phyloP scores from a whole-genome alignment of 768 basidiomycete species.

The Sutorius australiensis region DNA sequence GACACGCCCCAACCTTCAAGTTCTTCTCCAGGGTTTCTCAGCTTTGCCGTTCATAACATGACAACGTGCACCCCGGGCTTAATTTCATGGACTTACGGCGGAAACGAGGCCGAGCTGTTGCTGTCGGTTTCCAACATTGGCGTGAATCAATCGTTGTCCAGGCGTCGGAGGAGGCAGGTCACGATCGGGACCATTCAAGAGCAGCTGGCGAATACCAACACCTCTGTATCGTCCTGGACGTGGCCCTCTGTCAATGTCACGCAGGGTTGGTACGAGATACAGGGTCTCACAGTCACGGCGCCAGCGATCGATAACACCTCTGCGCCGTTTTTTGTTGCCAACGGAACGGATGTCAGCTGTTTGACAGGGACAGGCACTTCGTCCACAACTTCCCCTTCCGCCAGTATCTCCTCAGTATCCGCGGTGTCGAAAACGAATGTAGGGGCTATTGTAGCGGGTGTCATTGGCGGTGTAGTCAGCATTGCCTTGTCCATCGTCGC shows the following conservation, averaged over 20 bases:
- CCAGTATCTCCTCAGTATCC: constrained; percentile 14
- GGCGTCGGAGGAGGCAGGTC: constrained; percentile 1
- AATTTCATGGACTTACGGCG: constrained; percentile 41
- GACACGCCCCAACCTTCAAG: constrained; percentile 12
- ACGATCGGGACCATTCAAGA: constrained; percentile 11
- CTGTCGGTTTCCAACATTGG: constrained; percentile 41
- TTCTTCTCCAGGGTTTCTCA: constrained; percentile 14
- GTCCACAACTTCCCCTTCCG: constrained; percentile 8
- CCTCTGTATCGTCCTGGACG: constrained; percentile 26
- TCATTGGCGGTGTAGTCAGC: constrained; percentile 43
- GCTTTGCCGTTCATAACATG: constrained; percentile 29
- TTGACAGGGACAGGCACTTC: constrained; percentile 17
- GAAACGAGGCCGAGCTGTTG: constrained; percentile 26
- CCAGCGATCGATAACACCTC: constrained; percentile 19
- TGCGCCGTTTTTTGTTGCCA: constrained; percentile 32
- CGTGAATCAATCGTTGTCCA: constrained; percentile 27
- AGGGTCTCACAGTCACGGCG: constrained; percentile 15
- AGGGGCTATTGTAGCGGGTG: constrained; percentile 49
- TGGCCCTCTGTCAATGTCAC: constrained; percentile 48
- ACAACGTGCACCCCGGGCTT: constrained; percentile 32
- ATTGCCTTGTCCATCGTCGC: constrained; percentile 32
- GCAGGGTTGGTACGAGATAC: constrained; percentile 45
- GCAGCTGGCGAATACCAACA: constrained; percentile 27
- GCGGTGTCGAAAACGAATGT: constrained; percentile 31
- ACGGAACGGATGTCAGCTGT: constrained; percentile 37